These are phyloP conservation scores for Cerrena zonata DNA, from an alignment of 1,284 basidiomycete genomes.

Conservation along the genomic window DNA sequence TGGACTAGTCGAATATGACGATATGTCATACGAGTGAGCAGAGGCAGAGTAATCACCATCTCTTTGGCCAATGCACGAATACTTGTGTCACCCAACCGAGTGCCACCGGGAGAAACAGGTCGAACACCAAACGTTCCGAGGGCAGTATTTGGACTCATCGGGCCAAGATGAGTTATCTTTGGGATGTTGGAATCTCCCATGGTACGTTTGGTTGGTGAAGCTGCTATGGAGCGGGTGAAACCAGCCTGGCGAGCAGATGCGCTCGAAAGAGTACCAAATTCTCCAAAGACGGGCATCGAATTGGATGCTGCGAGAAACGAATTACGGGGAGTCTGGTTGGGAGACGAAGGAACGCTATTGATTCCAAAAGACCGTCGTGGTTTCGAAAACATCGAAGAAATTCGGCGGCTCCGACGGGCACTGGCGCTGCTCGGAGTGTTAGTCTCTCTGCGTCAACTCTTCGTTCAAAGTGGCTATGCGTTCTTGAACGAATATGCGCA, in stretches of 20 bases:
- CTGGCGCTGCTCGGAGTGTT: constrained; percentile 25
- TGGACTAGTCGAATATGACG: constrained; percentile 57
- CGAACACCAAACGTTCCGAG: constrained; percentile 21
- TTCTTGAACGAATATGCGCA: constrained; percentile 59
- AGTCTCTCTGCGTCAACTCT: constrained; percentile 29
- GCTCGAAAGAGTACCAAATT: constrained; percentile 19
- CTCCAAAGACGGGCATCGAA: constrained; percentile 23
- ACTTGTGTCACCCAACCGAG: constrained; percentile 5
- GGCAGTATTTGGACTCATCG: constrained; percentile 35
- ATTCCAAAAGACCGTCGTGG: constrained; percentile 36
- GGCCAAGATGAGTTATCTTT: constrained; percentile 60
- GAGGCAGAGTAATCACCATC: constrained; percentile 40
- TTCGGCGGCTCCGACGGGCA: constrained; percentile 30
- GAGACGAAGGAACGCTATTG: constrained; percentile 29
- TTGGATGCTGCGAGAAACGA: constrained; percentile 35
- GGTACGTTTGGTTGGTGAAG: constrained; percentile 30
- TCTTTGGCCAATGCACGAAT: constrained; percentile 24
- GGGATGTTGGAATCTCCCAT: constrained; percentile 32
- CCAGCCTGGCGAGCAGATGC: constrained; percentile 37
- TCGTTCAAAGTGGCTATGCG: constrained; percentile 49
- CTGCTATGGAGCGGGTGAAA: constrained; percentile 34
- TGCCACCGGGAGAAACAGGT: constrained; percentile 18
- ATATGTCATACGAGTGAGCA: constrained; percentile 51
- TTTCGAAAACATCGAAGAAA: constrained; percentile 42
- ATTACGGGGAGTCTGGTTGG: constrained; percentile 43